phyloP scores from a whole-genome alignment of 1,284 basidiomycete genomes.

The Moesziomyces globuligerus region DNA sequence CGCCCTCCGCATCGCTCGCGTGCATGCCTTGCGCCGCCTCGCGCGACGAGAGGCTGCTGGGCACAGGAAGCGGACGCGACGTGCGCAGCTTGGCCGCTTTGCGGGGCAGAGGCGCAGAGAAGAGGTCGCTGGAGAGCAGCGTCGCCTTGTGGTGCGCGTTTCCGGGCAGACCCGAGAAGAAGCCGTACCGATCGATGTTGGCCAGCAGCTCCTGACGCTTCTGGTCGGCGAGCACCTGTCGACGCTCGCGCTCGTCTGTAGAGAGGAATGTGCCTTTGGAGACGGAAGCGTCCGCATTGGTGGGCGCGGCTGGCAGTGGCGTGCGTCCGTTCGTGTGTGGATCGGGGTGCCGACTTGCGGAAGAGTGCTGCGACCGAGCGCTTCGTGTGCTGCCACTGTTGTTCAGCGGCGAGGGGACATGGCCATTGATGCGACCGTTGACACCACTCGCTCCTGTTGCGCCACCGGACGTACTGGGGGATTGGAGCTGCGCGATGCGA shows the following conservation, averaged over 20 bases:
- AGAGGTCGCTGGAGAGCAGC: conserved; percentile 21
- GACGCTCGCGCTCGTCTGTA: conserved; percentile 28
- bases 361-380: conserved; percentile 1
- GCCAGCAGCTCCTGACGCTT: conserved; percentile 40
- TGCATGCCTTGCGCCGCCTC: too few relatives aligned
- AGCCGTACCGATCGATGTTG: conserved; percentile 54
- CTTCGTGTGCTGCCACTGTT: conserved; percentile 11
- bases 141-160: conserved; percentile 25
- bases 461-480: not conserved
- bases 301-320: not conserved
- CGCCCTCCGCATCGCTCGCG: conserved; percentile 4
- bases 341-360: not conserved
- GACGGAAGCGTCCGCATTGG: conserved; percentile 13
- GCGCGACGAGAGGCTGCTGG: conserved; percentile 13
- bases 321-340: not conserved
- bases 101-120: conserved; percentile 23
- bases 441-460: not conserved
- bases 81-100: conserved; percentile 16
- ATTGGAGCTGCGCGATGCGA: not conserved
- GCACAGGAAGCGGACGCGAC: not conserved
- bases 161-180: conserved; percentile 31
- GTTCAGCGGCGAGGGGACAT: conserved; percentile 1
- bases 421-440: conserved; percentile 5
- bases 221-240: conserved; percentile 38
- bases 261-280: conserved; percentile 29